Percentiles rank a stretch among this genome's conserved stretches.
Evolutionary conservation across 2,329 filamentous ascomycete genomes (phyloP).

Genomic region (Arthrinium phaeospermum): DNA sequence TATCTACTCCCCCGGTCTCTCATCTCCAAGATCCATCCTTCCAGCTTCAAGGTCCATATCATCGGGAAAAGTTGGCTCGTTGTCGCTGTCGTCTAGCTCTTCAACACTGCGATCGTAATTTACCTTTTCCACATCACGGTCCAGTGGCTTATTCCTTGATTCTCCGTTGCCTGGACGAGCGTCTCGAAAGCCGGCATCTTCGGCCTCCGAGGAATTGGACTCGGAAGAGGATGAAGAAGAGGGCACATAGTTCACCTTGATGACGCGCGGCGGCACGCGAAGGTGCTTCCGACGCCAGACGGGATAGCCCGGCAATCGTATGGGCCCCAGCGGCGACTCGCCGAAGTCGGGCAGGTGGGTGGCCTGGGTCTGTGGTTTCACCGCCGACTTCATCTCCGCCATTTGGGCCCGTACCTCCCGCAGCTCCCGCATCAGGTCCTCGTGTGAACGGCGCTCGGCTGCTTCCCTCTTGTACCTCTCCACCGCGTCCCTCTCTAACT

Average conservation of each 20-base stretch:
- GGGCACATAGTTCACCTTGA: background rate
- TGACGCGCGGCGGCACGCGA: background rate
- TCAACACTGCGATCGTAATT: background rate
- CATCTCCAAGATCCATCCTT: no score
- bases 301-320: background rate
- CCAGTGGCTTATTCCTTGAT: background rate
- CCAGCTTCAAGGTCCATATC: no score
- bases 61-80: background rate
- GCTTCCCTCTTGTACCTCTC: background rate
- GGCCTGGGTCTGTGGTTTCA: background rate
- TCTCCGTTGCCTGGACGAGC: background rate
- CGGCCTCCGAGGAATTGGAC: background rate
- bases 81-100: background rate
- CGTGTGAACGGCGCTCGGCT: background rate
- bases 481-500: background rate
- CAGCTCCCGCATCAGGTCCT: background rate
- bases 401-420: background rate
- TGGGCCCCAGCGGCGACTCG: background rate
- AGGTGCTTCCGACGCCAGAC: background rate
- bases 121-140: background rate
- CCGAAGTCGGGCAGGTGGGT: background rate
- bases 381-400: background rate
- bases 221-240: background rate
- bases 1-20: no score
- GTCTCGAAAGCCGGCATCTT: background rate